Evolutionary conservation across 306 rosid species (phyloP).

Genomic region (Argentina anserina): DNA sequence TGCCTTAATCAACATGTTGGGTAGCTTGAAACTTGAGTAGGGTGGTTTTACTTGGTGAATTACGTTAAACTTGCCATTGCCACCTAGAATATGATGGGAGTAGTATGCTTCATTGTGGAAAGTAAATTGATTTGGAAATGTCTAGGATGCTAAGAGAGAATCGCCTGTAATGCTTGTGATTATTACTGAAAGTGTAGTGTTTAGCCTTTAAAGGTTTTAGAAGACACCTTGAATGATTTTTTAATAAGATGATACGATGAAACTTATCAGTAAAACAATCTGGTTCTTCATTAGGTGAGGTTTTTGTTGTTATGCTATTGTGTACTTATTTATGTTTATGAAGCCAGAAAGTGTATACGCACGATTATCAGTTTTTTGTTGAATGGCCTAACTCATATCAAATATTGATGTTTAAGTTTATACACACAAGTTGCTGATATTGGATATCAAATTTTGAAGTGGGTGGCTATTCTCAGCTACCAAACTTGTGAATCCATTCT

Average conservation of each 20-base stretch:
- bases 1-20: neutral
- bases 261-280: neutral
- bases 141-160: neutral
- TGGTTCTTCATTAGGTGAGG: neutral
- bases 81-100: neutral
- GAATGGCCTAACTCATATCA: conserved; percentile 5
- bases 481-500: conserved; percentile 85
- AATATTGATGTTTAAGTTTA: conserved; percentile 16
- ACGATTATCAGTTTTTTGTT: neutral
- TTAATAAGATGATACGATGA: neutral
- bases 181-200: neutral
- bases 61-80: neutral
- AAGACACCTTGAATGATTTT: neutral
- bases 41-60: neutral
- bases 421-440: conserved; percentile 24
- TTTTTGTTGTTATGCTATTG: neutral
- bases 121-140: neutral
- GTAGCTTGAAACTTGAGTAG: neutral
- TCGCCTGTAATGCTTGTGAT: neutral
- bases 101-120: neutral
- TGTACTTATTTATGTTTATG: neutral
- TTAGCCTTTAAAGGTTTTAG: neutral
- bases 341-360: neutral
- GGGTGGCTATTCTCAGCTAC: conserved; percentile 97
- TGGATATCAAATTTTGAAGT: conserved; percentile 48